Conservation (phyloP, 1,139 yeast species). For the Spathaspora jeffriesii region DNA sequence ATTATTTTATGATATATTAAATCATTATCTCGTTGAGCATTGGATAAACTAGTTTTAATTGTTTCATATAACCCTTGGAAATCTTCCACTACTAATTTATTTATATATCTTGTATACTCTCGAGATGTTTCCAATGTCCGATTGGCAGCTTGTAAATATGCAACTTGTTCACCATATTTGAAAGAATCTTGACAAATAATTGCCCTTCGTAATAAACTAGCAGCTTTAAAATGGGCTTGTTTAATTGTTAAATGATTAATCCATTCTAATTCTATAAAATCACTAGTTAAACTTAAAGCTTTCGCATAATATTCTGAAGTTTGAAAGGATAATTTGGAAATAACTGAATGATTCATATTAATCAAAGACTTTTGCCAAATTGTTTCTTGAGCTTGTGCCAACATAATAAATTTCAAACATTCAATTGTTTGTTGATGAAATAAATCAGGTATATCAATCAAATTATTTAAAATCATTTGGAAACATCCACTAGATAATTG, state of each 20-base stretch:
- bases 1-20: slow-evolving; percentile 70
- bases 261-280: slow-evolving; percentile 64
- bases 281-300: slow-evolving; percentile 47
- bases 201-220: slow-evolving; percentile 66
- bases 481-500: slow-evolving; percentile 77
- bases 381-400: slow-evolving; percentile 88
- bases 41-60: slow-evolving; percentile 45
- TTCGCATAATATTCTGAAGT: slow-evolving; percentile 57
- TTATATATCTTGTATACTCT: slow-evolving; percentile 43
- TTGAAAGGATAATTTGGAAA: slow-evolving; percentile 66
- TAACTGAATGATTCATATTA: slow-evolving; percentile 58
- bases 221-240: slow-evolving; percentile 65
- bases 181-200: slow-evolving; percentile 45
- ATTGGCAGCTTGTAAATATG: slow-evolving; percentile 47
- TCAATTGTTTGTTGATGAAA: slow-evolving; percentile 26
- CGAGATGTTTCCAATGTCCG: slow-evolving; percentile 33
- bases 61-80: slow-evolving; percentile 45
- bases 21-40: slow-evolving; percentile 79
- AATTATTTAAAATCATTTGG: slow-evolving; percentile 28
- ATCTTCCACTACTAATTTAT: slow-evolving; percentile 45
- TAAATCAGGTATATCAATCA: slow-evolving; percentile 18
- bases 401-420: slow-evolving; percentile 44
- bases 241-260: slow-evolving; percentile 60
- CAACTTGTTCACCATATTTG: slow-evolving; percentile 72
- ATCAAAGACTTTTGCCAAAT: slow-evolving; percentile 78